phyloP scores from a whole-genome alignment of 805 yeast species.

The Wickerhamomyces sydowiorum region DNA sequence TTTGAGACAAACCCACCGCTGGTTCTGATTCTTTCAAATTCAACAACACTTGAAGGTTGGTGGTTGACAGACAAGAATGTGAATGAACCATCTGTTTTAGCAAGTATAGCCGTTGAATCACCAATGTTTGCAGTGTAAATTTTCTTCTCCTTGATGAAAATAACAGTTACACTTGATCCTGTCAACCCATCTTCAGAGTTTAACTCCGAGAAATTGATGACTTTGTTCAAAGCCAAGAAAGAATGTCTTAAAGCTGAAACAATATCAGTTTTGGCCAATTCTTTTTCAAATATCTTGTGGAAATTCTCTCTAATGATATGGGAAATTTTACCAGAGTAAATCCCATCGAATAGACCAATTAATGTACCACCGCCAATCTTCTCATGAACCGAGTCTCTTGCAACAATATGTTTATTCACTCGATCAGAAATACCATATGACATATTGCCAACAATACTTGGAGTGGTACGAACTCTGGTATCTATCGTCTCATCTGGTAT shows the following conservation, averaged over 20 bases:
- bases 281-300: conserved; percentile 61
- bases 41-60: conserved; percentile 72
- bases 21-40: conserved; percentile 81
- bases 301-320: conserved; percentile 67
- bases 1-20: conserved; percentile 89
- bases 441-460: conserved; percentile 67
- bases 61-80: conserved; percentile 70
- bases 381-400: conserved; percentile 82
- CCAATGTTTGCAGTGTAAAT: conserved; percentile 87
- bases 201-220: conserved; percentile 49
- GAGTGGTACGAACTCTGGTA: conserved; percentile 85
- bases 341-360: conserved; percentile 81
- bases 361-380: conserved; percentile 78
- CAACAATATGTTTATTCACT: conserved; percentile 65
- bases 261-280: conserved; percentile 48
- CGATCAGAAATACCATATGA: conserved; percentile 91
- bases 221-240: conserved; percentile 74
- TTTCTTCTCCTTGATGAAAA: conserved; percentile 66
- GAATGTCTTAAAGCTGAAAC: conserved; percentile 78
- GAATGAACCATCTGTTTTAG: conserved; percentile 78
- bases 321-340: conserved; percentile 60
- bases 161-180: conserved; percentile 82
- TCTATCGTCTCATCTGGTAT: conserved; percentile 85
- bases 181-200: conserved; percentile 64
- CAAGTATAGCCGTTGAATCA: conserved; percentile 76